phyloP scores from a whole-genome alignment of 2,329 filamentous ascomycete genomes.

The Pseudopyrenochaeta lycopersici region DNA sequence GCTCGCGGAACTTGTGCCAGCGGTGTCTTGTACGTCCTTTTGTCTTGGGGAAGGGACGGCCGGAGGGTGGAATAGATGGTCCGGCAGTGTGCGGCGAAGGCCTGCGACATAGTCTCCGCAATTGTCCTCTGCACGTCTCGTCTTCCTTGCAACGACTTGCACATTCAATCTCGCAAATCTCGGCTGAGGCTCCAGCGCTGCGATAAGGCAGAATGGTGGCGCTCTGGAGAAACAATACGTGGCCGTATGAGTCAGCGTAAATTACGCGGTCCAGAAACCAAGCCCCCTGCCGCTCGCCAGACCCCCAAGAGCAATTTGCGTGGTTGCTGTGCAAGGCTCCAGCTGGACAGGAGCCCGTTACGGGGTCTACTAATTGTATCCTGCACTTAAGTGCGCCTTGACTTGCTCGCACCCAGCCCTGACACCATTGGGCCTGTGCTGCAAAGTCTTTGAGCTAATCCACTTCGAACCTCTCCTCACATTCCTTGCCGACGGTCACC shows the following conservation, averaged over 20 bases:
- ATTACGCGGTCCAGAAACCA: conserved; percentile 7
- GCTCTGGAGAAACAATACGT: not conserved
- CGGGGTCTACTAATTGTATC: conserved; percentile 16
- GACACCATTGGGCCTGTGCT: conserved; percentile 37
- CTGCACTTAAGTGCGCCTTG: conserved; percentile 19
- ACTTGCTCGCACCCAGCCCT: conserved; percentile 16
- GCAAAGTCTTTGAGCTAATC: conserved; percentile 31
- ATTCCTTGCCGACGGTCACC: conserved; percentile 36
- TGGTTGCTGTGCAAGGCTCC: conserved; percentile 29
- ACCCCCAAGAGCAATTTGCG: conserved; percentile 18
- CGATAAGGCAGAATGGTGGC: conserved; percentile 7
- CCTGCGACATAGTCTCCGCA: no score
- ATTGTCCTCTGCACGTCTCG: no score
- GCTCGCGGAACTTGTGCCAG: no score
- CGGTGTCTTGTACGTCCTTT: no score
- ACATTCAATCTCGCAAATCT: not conserved
- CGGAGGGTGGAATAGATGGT: not conserved
- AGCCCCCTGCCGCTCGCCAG: conserved; percentile 25
- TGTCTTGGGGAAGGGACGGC: not conserved
- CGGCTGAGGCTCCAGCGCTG: not conserved
- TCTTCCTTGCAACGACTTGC: no score
- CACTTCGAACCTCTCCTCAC: conserved; percentile 35
- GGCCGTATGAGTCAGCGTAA: conserved; percentile 17
- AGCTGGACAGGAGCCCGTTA: conserved; percentile 20
- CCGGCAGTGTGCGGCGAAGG: no score